Base-by-base conservation (phyloP, 371 early-diverging fungal genomes). In the Nosema muscidifuracis region DNA sequence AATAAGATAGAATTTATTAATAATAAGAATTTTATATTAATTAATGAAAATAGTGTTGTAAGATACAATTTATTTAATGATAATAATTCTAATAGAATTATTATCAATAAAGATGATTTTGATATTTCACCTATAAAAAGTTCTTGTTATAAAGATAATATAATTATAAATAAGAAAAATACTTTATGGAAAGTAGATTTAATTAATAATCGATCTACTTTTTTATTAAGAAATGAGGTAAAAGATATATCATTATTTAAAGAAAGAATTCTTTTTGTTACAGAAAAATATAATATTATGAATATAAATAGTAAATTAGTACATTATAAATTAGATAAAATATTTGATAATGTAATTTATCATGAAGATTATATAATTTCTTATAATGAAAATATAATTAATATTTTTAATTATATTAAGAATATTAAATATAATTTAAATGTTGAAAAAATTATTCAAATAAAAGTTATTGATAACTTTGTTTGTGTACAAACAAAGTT, bases 21-120 rank as follows among this genome's bases (percentile, higher is more conserved):
- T 57, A 57, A 56, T 31, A 68, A 56, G 12, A 68, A 28, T 20
- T 30, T 66, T 18, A 36, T 66, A 34, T 9, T 66, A 13, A 53
- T 66, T 36, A 40, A 36, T 13, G 36, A 51, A 18, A 34, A 40
- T 33, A 13, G 30, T 34, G 53, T 66, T 2, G 36, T 66, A n/a
- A 66, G 53, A 26, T 53, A 38, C 26, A 66, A 66, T 55, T 16
- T 66, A 16, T 66, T 51, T 20, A 66, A 40, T 38, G 67, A 66
- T 53, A 55, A 66, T 20, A 36, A 66, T n/a, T n/a, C n/a, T 47
- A n/a, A 3, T 13, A 47, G n/a, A 47, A 47, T 47, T n/a, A 3
- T n/a, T 10, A 47, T 47, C n/a, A n/a, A 47, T 47, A 47, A 47
- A 47, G 6, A 47, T 47, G 13, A 13, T 47, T 6, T 10, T 12